Evolutionary conservation across 768 basidiomycete species (phyloP).

Genomic region (Leccinum rimulosum): DNA sequence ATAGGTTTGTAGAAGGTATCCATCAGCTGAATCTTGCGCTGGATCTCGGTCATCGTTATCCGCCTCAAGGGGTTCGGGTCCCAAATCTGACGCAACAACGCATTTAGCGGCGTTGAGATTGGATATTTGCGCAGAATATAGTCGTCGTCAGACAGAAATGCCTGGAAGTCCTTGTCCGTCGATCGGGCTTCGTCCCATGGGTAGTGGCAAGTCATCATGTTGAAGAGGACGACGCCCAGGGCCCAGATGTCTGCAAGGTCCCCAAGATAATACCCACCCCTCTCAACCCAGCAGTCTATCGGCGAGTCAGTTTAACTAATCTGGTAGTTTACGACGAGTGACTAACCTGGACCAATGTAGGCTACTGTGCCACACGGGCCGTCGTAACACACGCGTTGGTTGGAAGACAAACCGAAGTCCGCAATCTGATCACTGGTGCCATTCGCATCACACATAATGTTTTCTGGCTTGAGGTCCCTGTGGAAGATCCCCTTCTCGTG

Average conservation of each 20-base stretch:
- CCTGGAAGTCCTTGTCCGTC: constrained; percentile 1
- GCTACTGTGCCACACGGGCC: too few species aligned
- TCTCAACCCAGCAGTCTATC: constrained; percentile 56
- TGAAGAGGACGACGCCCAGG: constrained; percentile 77
- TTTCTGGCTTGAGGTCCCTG: too few species aligned
- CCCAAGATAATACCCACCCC: constrained; percentile 21
- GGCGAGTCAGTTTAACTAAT: not conserved
- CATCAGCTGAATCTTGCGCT: constrained; percentile 10
- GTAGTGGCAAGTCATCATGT: constrained; percentile 63
- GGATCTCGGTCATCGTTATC: constrained; percentile 7
- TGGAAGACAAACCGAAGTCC: too few species aligned
- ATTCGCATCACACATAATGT: too few species aligned
- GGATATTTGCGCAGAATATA: constrained; percentile 1
- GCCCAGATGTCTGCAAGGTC: constrained; percentile 60
- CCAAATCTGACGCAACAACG: constrained; percentile 9
- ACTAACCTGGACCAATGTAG: too few species aligned
- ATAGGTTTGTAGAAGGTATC: constrained; percentile 14
- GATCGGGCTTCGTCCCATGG: constrained; percentile 17
- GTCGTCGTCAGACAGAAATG: constrained; percentile 1
- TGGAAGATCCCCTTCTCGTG: too few species aligned
- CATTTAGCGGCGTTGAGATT: constrained; percentile 5
- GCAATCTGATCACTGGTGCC: too few species aligned
- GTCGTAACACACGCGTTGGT: too few species aligned
- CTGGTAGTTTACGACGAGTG: too few species aligned
- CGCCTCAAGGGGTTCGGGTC: constrained; percentile 11